Conservation (phyloP, 768 basidiomycete species). For the Podaxis carcinomalis region DNA sequence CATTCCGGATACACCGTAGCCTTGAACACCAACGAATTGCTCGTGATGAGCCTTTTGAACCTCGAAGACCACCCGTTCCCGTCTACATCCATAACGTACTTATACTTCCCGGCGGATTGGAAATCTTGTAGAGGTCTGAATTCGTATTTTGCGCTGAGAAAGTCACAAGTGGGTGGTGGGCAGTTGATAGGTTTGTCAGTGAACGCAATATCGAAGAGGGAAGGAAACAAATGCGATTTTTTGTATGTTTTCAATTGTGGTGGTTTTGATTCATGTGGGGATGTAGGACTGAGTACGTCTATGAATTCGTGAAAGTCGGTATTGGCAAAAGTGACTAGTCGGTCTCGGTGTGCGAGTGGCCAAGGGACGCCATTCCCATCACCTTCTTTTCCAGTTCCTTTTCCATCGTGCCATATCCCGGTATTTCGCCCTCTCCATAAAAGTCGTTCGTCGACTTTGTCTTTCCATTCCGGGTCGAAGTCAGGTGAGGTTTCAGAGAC, state of each 20-base stretch:
- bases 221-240: constrained; percentile 22
- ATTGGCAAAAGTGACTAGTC: constrained; percentile 36
- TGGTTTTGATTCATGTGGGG: neutral
- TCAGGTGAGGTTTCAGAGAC: constrained; percentile 26
- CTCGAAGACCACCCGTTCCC: constrained; percentile 61
- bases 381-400: constrained; percentile 17
- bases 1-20: constrained; percentile 67
- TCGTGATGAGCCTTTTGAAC: constrained; percentile 55
- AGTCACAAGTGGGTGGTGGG: constrained; percentile 32
- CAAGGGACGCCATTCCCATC: constrained; percentile 32
- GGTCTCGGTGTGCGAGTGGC: constrained; percentile 32
- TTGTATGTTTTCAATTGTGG: neutral
- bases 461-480: constrained; percentile 52
- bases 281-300: neutral
- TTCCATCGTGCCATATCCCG: constrained; percentile 43
- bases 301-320: neutral
- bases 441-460: constrained; percentile 50
- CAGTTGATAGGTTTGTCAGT: constrained; percentile 40
- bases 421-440: constrained; percentile 75
- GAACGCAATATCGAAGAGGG: constrained; percentile 58
- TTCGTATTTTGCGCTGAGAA: constrained; percentile 41
- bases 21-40: constrained; percentile 59
- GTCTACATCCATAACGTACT: constrained; percentile 59
- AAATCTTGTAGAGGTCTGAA: constrained; percentile 42
- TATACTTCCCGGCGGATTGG: constrained; percentile 48